Conservation (phyloP, 2,329 filamentous ascomycete genomes). For the Colletotrichum sp. region DNA sequence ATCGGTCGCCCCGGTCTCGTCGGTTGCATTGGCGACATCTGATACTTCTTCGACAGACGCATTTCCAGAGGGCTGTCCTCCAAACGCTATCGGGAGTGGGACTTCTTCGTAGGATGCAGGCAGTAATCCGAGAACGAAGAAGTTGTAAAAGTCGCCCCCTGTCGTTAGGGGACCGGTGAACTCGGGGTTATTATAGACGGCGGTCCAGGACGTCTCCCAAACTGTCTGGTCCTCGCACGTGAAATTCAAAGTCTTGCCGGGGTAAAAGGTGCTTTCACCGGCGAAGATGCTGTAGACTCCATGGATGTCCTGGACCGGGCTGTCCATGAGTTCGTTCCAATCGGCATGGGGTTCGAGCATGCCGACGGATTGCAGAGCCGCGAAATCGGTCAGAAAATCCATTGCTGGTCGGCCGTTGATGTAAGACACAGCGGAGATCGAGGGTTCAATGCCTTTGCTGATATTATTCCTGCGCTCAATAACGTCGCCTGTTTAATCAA, state of each 20-base stretch:
- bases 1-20: neutral
- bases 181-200: slow-evolving; percentile 7
- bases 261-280: slow-evolving; percentile 1
- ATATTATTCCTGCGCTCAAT: neutral
- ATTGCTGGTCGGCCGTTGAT: slow-evolving; percentile 1
- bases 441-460: neutral
- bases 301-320: neutral
- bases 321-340: slow-evolving; percentile 11
- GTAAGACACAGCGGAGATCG: slow-evolving; percentile 2
- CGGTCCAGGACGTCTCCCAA: neutral
- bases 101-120: slow-evolving; percentile 1
- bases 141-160: slow-evolving; percentile 14
- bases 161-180: slow-evolving; percentile 5
- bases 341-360: slow-evolving; percentile 17
- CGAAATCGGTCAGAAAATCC: neutral
- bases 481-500: neutral
- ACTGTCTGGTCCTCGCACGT: neutral
- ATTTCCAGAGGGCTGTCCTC: neutral
- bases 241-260: slow-evolving; percentile 6
- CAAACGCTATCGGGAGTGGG: neutral
- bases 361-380: neutral
- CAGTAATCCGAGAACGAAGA: slow-evolving; percentile 1
- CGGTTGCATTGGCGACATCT: neutral
- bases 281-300: neutral
- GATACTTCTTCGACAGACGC: neutral